Evolutionary conservation across 78 protist species (phyloP).

Genomic region (Creolimax fragrantissima): DNA sequence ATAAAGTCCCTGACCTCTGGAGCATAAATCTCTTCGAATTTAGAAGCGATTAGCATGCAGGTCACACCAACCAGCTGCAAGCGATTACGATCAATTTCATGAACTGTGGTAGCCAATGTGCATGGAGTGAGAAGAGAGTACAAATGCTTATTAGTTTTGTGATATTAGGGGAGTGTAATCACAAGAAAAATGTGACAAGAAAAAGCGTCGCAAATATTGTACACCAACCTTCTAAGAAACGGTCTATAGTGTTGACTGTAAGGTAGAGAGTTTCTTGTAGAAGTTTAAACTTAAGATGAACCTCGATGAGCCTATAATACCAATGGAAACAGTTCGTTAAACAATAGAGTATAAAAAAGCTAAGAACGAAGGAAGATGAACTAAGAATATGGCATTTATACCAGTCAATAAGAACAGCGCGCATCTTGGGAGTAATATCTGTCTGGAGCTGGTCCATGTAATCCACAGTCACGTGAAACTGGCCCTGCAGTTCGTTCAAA

Average conservation of each 20-base stretch:
- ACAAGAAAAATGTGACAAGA: background rate
- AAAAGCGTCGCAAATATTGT: background rate
- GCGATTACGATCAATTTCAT: background rate
- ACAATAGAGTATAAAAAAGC: background rate
- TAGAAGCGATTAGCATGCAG: conserved; percentile 88
- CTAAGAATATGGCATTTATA: conserved; percentile 14
- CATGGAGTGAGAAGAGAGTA: too few species aligned
- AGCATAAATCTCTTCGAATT: conserved; percentile 94
- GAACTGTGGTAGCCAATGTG: background rate
- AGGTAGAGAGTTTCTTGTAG: conserved; percentile 79
- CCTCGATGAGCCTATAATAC: conserved; percentile 88
- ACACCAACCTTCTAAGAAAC: conserved; percentile 45
- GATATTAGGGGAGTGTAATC: background rate
- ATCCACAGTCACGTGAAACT: background rate
- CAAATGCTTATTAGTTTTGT: background rate
- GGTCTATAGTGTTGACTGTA: conserved; percentile 80
- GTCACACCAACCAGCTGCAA: conserved; percentile 92
- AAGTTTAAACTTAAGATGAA: conserved; percentile 73
- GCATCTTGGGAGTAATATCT: conserved; percentile 62
- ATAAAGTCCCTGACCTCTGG: conserved; percentile 89
- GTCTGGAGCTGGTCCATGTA: conserved; percentile 27
- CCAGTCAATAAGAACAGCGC: conserved; percentile 91
- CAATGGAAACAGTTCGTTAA: background rate
- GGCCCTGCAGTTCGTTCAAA: background rate
- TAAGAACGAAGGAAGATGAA: background rate